Evolutionary conservation across 176 grass and related monocot species (phyloP), one percentile per base, ranked within the genome.

Genomic region (Microstegium vimineum): DNA sequence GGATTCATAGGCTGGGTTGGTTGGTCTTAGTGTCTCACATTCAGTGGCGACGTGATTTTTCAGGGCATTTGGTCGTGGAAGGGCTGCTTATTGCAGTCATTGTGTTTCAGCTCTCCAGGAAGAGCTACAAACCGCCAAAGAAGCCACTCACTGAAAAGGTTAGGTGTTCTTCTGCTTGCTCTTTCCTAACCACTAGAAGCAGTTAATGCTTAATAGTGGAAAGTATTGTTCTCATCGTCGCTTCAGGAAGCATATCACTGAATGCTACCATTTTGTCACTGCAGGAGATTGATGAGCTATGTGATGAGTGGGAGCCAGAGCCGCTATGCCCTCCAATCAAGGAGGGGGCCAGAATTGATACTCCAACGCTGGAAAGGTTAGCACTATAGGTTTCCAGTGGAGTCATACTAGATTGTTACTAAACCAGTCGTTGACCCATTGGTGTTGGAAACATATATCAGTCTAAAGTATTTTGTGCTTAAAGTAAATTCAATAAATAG

Each of bases 211-310:
- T 59, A 25, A 25, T 69, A 60, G 5, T 31, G 59, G 11, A 33
- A 62, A 42, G 3, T 43, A 66, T 57, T 30, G 33, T 28, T 66
- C 83, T 71, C 10, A 18, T 37, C 30, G 31, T 73, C 42, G 18
- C 42, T 89, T 79, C 76, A 31, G 25, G 62, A 85, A 86, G 3
- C 23, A 12, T 91, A 31, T 67, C n/a, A 3, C 52, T 86, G 73
- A 81, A 69, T 71, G 32, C 27, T 78, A 30, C 26, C 64, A 54
- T 65, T 83, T 77, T 85, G 56, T 86, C 33, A 82, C 35, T 59
- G 37, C 79, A 98, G 95, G 92, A 98, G 83, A 93, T 98, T 84
- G 92, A 98, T 57, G 95, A 98, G 81, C 84, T 98, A 72, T 98
- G 95, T 82, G 92, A 98, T 59, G 90, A 95, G 78, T 98, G 90